phyloP scores from a whole-genome alignment of 257 asterid genomes.

The Gardenia jasminoides region DNA sequence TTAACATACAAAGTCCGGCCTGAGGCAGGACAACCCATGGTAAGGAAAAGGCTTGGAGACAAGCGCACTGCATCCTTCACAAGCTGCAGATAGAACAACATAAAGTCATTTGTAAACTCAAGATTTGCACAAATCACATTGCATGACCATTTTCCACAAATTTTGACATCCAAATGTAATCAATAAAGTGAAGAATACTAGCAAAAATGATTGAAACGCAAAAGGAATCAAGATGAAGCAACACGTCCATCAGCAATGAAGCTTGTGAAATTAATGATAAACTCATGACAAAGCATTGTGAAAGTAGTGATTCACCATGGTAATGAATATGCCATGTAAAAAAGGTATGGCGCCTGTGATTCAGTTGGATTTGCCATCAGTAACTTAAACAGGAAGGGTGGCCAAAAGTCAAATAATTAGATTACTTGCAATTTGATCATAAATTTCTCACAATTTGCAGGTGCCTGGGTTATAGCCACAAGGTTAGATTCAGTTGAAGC shows the following conservation, averaged over 20 bases:
- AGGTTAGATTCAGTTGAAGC: background rate
- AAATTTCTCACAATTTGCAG: background rate
- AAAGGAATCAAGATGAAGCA: background rate
- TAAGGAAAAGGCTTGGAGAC: constrained; percentile 62
- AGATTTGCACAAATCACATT: too few species aligned
- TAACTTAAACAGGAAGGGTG: background rate
- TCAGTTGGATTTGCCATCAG: background rate
- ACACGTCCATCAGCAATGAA: background rate
- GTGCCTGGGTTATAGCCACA: background rate
- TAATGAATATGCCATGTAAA: background rate
- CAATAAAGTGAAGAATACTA: background rate
- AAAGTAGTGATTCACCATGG: background rate
- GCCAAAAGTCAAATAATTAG: background rate
- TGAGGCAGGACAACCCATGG: constrained; percentile 75
- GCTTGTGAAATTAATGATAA: background rate
- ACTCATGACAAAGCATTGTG: background rate
- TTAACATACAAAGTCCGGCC: constrained; percentile 62
- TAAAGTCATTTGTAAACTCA: constrained; percentile 1
- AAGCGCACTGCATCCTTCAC: constrained; percentile 63
- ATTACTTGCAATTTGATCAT: background rate
- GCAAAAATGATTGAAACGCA: background rate
- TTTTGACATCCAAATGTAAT: too few species aligned
- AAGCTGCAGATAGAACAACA: constrained; percentile 47
- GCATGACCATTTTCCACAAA: background rate
- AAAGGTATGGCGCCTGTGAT: background rate